phyloP scores from a whole-genome alignment of 2,329 filamentous ascomycete species.

The Aspergillus thermomutatus region DNA sequence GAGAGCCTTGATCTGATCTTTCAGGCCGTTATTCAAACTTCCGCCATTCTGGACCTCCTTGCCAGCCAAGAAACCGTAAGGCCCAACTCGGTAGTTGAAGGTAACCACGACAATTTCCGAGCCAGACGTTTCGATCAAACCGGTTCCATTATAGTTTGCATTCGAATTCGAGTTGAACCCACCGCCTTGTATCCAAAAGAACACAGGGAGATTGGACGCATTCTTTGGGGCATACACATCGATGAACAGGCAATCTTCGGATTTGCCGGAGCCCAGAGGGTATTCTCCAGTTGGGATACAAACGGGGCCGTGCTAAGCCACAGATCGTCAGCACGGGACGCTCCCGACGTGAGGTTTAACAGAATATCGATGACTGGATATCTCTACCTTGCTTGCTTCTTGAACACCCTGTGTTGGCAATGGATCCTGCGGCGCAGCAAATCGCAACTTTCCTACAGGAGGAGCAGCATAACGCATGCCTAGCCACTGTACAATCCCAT shows the following conservation, averaged over 20 bases:
- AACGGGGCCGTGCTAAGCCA: slow-evolving; percentile 38
- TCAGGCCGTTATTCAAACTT: slow-evolving; percentile 65
- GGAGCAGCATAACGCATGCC: slow-evolving; percentile 72
- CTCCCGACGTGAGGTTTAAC: not conserved
- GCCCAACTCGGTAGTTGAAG: slow-evolving; percentile 73
- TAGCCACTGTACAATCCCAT: slow-evolving; percentile 67
- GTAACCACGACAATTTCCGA: slow-evolving; percentile 65
- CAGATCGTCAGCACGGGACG: slow-evolving; percentile 6
- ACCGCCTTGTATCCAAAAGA: slow-evolving; percentile 60
- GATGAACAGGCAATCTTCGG: slow-evolving; percentile 42
- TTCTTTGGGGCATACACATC: slow-evolving; percentile 39
- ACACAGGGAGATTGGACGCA: slow-evolving; percentile 60
- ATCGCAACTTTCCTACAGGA: slow-evolving; percentile 63
- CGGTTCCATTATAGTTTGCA: slow-evolving; percentile 58
- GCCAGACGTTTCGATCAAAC: slow-evolving; percentile 57
- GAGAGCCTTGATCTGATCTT: slow-evolving; percentile 66
- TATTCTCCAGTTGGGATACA: slow-evolving; percentile 68
- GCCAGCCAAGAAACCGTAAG: slow-evolving; percentile 67
- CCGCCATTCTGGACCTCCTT: slow-evolving; percentile 50
- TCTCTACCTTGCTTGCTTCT: slow-evolving; percentile 52
- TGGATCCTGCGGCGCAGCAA: slow-evolving; percentile 65
- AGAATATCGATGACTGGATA: not conserved
- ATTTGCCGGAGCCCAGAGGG: slow-evolving; percentile 54
- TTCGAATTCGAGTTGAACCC: slow-evolving; percentile 61
- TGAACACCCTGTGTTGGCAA: slow-evolving; percentile 43